Conservation (phyloP, 306 rosid genomes). For the Luffa acutangula region DNA sequence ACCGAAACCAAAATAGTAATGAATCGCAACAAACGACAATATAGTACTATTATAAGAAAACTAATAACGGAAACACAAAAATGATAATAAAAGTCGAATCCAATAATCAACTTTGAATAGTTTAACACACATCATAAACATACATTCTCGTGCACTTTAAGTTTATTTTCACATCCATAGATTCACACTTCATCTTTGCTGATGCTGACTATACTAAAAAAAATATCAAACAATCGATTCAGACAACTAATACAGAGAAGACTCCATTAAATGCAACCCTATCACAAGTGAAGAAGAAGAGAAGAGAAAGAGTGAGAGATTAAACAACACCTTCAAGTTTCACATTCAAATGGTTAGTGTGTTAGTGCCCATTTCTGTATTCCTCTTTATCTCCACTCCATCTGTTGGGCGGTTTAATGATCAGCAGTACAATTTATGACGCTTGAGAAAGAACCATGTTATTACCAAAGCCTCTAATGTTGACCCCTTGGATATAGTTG, state of each 20-base stretch:
- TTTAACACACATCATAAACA: background rate
- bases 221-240: background rate
- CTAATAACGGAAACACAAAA: background rate
- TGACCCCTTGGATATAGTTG: background rate
- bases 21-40: background rate
- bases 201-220: background rate
- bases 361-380: conserved; percentile 7
- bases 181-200: background rate
- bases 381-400: conserved; percentile 1
- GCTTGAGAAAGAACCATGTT: background rate
- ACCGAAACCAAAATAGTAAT: background rate
- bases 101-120: background rate
- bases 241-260: background rate
- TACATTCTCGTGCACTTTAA: background rate
- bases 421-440: background rate
- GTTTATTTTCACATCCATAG: background rate
- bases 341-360: conserved; percentile 1
- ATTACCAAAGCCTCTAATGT: background rate
- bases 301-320: background rate
- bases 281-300: background rate
- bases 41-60: background rate
- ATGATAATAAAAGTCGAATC: background rate
- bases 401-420: conserved; percentile 6
- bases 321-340: background rate
- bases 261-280: background rate